Conservation (phyloP, 352 stramenopile species). For the Paralagenidium karlingii region DNA sequence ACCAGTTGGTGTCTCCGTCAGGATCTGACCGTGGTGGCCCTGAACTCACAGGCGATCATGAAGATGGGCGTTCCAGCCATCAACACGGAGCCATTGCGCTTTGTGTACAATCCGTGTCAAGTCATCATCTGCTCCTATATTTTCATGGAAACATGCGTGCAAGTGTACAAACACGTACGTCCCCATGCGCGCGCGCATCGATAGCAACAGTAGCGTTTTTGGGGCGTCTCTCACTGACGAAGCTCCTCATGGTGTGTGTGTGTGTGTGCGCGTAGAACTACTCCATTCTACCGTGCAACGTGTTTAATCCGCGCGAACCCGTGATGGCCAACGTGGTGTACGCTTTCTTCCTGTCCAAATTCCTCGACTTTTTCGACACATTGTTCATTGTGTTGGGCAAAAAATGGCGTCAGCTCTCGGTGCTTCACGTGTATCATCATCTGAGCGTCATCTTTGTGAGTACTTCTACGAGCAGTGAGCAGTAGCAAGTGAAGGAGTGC, state of each 20-base stretch:
- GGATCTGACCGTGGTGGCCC: conserved; percentile 3
- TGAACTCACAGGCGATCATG: conserved; percentile 27
- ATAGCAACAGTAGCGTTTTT: no score
- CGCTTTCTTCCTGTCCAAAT: conserved; percentile 95
- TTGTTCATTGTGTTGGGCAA: conserved; percentile 95
- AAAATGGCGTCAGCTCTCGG: conserved; percentile 93
- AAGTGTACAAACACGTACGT: conserved; percentile 75
- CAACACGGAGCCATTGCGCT: conserved; percentile 66
- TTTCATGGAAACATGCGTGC: conserved; percentile 80
- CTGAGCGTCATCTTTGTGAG: conserved; percentile 90
- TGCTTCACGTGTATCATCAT: conserved; percentile 97
- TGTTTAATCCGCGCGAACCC: conserved; percentile 69
- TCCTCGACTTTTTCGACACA: conserved; percentile 81
- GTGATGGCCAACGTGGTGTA: conserved; percentile 88
- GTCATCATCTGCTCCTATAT: conserved; percentile 91
- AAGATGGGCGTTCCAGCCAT: conserved; percentile 26
- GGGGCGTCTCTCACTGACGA: conserved; percentile 1
- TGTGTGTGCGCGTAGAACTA: conserved; percentile 70
- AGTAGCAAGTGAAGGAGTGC: no score
- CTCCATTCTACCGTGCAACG: conserved; percentile 71
- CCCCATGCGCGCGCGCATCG: no score
- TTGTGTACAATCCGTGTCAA: conserved; percentile 90
- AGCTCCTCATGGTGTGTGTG: no score
- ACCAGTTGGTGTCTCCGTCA: conserved; percentile 4
- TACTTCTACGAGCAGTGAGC: no score